Conservation (phyloP, 1,284 basidiomycete species). For the Vanrija sp. region DNA sequence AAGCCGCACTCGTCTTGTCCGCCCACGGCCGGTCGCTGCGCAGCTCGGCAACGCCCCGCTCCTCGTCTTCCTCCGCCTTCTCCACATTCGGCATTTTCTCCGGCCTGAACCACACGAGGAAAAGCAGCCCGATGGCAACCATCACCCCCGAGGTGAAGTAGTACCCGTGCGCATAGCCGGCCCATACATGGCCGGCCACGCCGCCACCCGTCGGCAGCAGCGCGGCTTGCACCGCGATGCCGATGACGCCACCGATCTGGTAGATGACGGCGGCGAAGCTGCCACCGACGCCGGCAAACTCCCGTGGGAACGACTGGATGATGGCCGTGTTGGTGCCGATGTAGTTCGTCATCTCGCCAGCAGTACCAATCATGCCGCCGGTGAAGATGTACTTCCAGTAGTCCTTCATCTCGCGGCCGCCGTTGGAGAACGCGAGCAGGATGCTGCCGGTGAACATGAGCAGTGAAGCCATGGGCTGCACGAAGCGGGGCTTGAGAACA, state of each 20-base stretch:
- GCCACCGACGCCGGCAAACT: constrained; percentile 39
- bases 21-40: too few relatives aligned
- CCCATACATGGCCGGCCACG: too few relatives aligned
- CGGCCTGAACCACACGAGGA: too few relatives aligned
- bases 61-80: too few relatives aligned
- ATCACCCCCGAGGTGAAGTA: too few relatives aligned
- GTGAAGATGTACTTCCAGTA: constrained; percentile 47
- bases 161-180: too few relatives aligned
- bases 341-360: constrained; percentile 42
- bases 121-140: too few relatives aligned
- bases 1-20: too few relatives aligned
- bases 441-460: constrained; percentile 39
- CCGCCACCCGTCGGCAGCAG: constrained; percentile 6
- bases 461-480: constrained; percentile 32
- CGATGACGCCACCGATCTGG: constrained; percentile 45
- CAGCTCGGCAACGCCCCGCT: too few relatives aligned
- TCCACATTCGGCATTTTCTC: too few relatives aligned
- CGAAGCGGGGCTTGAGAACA: constrained; percentile 38
- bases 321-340: constrained; percentile 42
- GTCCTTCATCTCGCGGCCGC: constrained; percentile 33
- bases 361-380: constrained; percentile 39
- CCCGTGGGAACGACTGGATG: constrained; percentile 38
- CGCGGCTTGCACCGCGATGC: constrained; percentile 43
- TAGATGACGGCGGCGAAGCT: constrained; percentile 44
- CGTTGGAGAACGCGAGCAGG: constrained; percentile 42